Conservation (phyloP, 805 yeast genomes). For the Saturnispora gosingensis region DNA sequence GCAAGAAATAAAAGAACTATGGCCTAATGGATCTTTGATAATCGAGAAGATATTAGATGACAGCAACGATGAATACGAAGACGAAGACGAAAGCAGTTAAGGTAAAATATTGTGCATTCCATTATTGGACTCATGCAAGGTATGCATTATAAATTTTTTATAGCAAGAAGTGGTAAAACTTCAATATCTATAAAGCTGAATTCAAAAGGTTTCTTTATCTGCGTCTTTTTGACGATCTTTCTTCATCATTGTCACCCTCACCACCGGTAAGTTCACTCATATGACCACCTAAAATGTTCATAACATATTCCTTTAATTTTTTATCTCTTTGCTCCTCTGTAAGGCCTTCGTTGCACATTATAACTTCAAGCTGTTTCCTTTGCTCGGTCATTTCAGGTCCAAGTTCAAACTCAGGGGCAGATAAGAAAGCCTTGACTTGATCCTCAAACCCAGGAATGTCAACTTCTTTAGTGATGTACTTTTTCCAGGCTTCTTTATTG, state of each 20-base stretch:
- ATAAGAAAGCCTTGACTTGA: constrained; percentile 47
- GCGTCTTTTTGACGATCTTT: constrained; percentile 6
- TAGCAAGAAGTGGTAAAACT: not conserved
- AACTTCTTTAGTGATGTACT: constrained; percentile 8
- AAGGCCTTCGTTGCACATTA: constrained; percentile 31
- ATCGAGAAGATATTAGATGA: constrained; percentile 23
- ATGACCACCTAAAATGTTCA: constrained; percentile 50
- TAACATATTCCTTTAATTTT: constrained; percentile 57
- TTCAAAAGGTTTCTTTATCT: not conserved
- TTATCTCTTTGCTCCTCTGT: constrained; percentile 77
- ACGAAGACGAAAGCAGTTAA: constrained; percentile 7
- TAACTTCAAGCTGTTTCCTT: constrained; percentile 55
- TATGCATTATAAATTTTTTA: not conserved
- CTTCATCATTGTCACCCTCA: constrained; percentile 3
- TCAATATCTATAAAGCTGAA: not conserved
- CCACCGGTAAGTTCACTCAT: constrained; percentile 17
- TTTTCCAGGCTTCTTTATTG: not conserved
- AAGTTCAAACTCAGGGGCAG: constrained; percentile 30
- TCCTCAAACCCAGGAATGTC: constrained; percentile 29
- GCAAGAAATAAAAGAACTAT: constrained; percentile 23
- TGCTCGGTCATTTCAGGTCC: constrained; percentile 41
- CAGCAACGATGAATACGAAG: constrained; percentile 16
- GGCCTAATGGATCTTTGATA: constrained; percentile 32
- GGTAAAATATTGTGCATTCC: not conserved
- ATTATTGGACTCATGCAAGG: not conserved